Base-by-base conservation (phyloP, 495 filamentous ascomycete genomes). In the Neurospora tetraspora region DNA sequence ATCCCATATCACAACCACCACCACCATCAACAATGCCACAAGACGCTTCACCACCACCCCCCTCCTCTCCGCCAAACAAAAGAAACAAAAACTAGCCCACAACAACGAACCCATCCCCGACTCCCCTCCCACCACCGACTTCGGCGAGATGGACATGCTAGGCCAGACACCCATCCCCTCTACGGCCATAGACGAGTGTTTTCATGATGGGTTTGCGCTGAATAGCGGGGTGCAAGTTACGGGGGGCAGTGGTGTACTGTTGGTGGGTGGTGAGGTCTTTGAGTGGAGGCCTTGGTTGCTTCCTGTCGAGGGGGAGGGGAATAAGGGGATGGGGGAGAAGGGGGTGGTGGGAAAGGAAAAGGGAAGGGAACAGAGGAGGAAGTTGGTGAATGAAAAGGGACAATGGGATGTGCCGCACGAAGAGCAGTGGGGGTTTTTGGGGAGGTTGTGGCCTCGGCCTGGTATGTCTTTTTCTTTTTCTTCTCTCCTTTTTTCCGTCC, bases 231-330 rank as follows among this genome's bases (percentile, higher is more conserved):
- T 91, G 2, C 88, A 86, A 77, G 85, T 97, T 18, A 80, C 80
- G 3, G 86, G 86, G 23, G 89, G 92, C 8, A 86, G 87, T 38
- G 93, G 91, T 1, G 84, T 93, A 31, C 76, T 99, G 75, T 83
- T 98, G 7, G 87, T 97, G 2, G 89, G 86, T 38, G 94, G 94
- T 9, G 95, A 98, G 82, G 94, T 90, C 2, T 98, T 98, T 77
- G 77, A 81, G 45, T 99, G 96, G 96, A 80, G 86, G 78, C 96
- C 96, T 10, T 97, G 93, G 81, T 74, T 5, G 27, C 1, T 11
- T 34, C 5, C 34, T 7, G 34, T 34, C 34, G 34, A 34, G 34
- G 34, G 34, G 34, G 34, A 34, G 34, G 34, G 34, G 34, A 6
- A 34, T 6, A 34, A 34, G 34, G 34, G 5, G 34, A 34, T 34